A percentile compares a stretch with the other conserved stretches of the same genome.
These are phyloP conservation scores for Quercus engelmannii DNA, from an alignment of 306 rosid genomes.

Conservation along the genomic window DNA sequence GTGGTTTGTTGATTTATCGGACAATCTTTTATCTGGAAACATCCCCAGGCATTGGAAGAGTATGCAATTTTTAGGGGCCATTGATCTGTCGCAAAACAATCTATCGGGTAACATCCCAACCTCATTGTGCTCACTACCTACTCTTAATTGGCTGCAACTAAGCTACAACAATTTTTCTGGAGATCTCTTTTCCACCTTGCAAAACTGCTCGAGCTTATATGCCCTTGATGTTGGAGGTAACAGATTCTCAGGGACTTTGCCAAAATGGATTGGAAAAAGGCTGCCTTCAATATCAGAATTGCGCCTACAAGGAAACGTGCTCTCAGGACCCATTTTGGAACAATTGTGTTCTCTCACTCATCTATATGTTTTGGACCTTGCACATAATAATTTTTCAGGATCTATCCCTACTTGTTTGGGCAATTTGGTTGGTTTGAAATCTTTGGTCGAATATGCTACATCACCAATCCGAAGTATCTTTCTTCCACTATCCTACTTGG, in stretches of 20 bases:
- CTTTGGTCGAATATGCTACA: too few relatives aligned
- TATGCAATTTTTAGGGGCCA: not conserved
- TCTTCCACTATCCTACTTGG: too few relatives aligned
- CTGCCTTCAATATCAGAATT: not conserved
- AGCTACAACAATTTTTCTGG: not conserved
- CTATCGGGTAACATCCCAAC: not conserved
- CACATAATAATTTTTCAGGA: not conserved
- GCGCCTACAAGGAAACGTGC: not conserved
- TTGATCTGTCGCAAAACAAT: not conserved
- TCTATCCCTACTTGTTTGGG: too few relatives aligned
- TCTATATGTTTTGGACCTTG: not conserved
- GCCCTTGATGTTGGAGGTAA: slow-evolving; percentile 3
- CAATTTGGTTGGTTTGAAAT: too few relatives aligned
- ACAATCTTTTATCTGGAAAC: not conserved
- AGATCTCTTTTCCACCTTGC: not conserved
- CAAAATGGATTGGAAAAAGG: slow-evolving; percentile 9
- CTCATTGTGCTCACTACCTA: not conserved
- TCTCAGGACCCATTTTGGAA: not conserved
- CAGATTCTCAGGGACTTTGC: not conserved
- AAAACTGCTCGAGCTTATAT: not conserved
- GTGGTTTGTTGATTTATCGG: too few relatives aligned
- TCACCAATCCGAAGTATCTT: too few relatives aligned
- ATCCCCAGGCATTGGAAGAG: not conserved
- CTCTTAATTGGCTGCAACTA: not conserved
- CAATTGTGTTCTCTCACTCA: not conserved